Evolutionary conservation across 805 yeast species (phyloP), one percentile per base, ranked within the genome.

Genomic region (Yarrowia sp.): DNA sequence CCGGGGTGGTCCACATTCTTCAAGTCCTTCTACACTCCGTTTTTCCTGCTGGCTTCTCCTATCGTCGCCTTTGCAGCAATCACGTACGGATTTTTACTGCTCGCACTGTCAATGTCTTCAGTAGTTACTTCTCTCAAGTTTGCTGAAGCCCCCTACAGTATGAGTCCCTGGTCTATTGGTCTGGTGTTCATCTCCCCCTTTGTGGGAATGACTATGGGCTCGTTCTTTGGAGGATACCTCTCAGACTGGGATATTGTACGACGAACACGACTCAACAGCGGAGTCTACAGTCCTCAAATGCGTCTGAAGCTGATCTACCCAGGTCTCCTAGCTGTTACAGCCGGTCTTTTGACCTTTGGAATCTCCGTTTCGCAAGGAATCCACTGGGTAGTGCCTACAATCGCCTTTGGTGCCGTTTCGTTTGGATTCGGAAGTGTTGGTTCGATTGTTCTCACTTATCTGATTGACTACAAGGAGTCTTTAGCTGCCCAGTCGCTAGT

Each of bases 401-500:
- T 71, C n/a, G 73, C 72, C 3, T 56, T 69, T 43, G 73, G 70
- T 12, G 43, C 71, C 8, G 70, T 70, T 40, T 48, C 70, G 5
- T 45, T 49, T 12, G 69, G 69, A n/a, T 64, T 71, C 43, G 70
- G 85, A 71, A 77, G 84, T 69, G 84, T 86, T 59, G 87, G 88
- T 8, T 81, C 86, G 63, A 84, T 83, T 35, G 78, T 87, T 16
- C 81, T 84, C 64, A 82, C 87, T 0, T 87, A 87, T 71, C 80
- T 83, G 15, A 80, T 86, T 19, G 91, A 87, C 72, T 79, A 82
- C 69, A 86, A 86, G 75, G 82, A 83, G 69, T 86, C 85, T 68
- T 74, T 86, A 77, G 83, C 83, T 46, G 80, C 84, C 9, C 84
- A 83, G 58, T 85, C 86, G 1, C 82, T 86, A 80, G 87, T 84